Base-by-base conservation (phyloP, 2,329 filamentous ascomycete species). In the Ascochyta rabiei region DNA sequence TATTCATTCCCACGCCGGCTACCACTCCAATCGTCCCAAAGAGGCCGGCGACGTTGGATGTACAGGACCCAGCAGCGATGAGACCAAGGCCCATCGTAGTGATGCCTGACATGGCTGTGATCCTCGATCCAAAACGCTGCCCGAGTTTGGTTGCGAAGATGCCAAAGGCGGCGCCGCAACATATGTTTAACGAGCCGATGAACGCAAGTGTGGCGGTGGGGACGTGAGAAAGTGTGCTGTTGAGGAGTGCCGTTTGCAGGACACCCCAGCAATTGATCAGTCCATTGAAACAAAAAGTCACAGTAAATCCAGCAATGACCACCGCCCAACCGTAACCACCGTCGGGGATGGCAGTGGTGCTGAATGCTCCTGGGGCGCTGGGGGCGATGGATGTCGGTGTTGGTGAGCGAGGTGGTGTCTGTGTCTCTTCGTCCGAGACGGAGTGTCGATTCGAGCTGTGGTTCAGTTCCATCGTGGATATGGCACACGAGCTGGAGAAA, bases 181-280 rank as follows among this genome's bases (percentile, higher is more conserved):
- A 79, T 1, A 80, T 73, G 9, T 78, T 75, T 9, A 87, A 63
- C 0, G 81, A 83, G 4, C 84, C 85, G 4, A 87, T 81, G 57
- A 86, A 88, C 0, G 83, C 81, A 15, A 88, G 72, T 1, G 81
- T 84, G 0, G 81, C 79, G 0, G 83, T 75, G 0, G 77, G 77
- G 1, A 57, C 51, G 12, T 55, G 23, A 0, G 77, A 77, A 1
- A 85, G 71, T 0, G 76, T 74, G 16, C 79, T 69, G 33, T 80
- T 71, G 7, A 85, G 80, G 0, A 88, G 77, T 0, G 79, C 83
- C 2, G 77, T 76, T 68, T 88, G 85, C 35, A 87, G 74, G 1
- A 88, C 78, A 16, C 85, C 86, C 84, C 85, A 88, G 56, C 78
- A 79, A 62, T 84, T 85, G 6, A 77, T 77, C 0, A 78, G 82